A percentile compares a stretch with the other conserved stretches of the same genome.
These are phyloP conservation scores for Ceriops tagal DNA, from an alignment of 345 rosid genomes.

Conservation along the genomic window DNA sequence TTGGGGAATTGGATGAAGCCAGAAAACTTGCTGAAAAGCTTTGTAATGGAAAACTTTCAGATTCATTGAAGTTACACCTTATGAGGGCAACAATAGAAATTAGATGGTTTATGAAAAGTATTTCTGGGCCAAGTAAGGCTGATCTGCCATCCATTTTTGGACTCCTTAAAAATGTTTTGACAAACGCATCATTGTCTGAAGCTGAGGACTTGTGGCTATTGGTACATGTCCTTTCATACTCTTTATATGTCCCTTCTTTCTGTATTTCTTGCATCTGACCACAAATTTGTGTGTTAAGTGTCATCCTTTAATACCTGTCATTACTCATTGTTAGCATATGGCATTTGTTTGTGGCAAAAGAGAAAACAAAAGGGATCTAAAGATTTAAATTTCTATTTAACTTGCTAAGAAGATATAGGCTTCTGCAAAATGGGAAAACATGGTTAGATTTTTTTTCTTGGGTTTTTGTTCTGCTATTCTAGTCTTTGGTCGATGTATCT, in stretches of 20 bases:
- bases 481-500: background rate
- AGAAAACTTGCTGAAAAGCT: conserved; percentile 54
- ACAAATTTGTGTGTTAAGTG: too few species aligned
- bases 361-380: too few species aligned
- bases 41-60: conserved; percentile 50
- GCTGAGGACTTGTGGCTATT: conserved; percentile 77
- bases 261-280: background rate
- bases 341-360: too few species aligned
- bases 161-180: conserved; percentile 47
- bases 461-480: too few species aligned
- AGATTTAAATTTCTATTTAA: too few species aligned
- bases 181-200: conserved; percentile 46
- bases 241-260: background rate
- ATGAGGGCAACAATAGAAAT: conserved; percentile 60
- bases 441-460: too few species aligned
- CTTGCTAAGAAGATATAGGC: too few species aligned
- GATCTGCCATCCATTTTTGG: conserved; percentile 48
- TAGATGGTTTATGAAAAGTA: conserved; percentile 33
- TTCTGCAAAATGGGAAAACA: too few species aligned
- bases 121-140: conserved; percentile 36
- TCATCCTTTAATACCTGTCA: too few species aligned
- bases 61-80: conserved; percentile 57
- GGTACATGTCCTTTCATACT: conserved; percentile 41
- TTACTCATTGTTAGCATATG: too few species aligned
- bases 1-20: conserved; percentile 60